Evolutionary conservation across 805 yeast genomes (phyloP), one percentile per base, ranked within the genome.

Genomic region (Komagataella phaffii): DNA sequence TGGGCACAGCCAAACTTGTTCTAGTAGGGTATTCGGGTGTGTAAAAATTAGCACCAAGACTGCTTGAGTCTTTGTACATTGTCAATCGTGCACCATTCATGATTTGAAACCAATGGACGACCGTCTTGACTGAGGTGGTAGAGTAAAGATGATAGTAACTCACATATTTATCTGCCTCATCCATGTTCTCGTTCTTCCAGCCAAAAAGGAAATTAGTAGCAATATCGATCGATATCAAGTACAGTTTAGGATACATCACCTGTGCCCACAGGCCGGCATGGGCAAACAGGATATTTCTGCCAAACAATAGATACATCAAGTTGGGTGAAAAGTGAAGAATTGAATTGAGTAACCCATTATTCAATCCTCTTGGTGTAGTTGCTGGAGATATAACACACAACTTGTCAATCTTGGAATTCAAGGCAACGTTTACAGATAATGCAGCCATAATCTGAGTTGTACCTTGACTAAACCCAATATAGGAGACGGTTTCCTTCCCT

Each of bases 31-130:
- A 64, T 55, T 65, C 60, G 56, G 66, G 64, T 8, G 68, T 44
- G 81, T 81, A 53, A 84, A 91, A 70, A 63, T 80, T 50, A 64
- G 74, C 53, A 69, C 77, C 55, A 70, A 76, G 54, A 69, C 70
- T 60, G 71, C 73, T 52, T 61, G 65, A 49, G 55, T 88, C 96
- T 60, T 86, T 93, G 66, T 81, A 91, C 96, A 93, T 85, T 64
- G 90, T 96, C 64, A 91, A 90, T 49, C 77, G 75, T 48, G 78
- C 79, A 6, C 85, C 74, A 50, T 83, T 74, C 55, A 91, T 86
- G 51, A 91, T 90, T 66, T 88, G 96, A 60, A 88, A 88, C 96
- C 96, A 88, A 66, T 88, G 96, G n/a, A 89, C 97, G 47, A 88
- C 89, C 7, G 86, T 79, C 65, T 90, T 91, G 23, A 90, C 98